Evolutionary conservation across 768 basidiomycete species (phyloP).

Genomic region (Phaffia tasmanica): DNA sequence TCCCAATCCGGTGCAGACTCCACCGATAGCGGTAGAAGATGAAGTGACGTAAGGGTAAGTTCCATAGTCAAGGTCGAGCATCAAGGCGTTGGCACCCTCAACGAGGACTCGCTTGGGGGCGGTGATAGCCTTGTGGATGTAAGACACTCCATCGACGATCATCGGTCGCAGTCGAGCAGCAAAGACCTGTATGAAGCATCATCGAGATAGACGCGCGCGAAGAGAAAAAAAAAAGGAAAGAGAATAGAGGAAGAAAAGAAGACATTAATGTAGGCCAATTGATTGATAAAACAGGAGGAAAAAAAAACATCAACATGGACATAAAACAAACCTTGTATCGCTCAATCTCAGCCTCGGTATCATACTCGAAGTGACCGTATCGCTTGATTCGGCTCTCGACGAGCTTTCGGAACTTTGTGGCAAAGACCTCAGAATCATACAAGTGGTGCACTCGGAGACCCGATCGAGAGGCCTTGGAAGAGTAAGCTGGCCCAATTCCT

Average conservation of each 20-base stretch:
- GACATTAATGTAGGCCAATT: neutral
- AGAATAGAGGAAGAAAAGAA: neutral
- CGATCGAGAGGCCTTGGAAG: slow-evolving; percentile 89
- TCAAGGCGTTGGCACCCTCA: slow-evolving; percentile 94
- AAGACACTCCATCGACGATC: slow-evolving; percentile 77
- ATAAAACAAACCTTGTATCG: slow-evolving; percentile 63
- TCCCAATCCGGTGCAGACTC: slow-evolving; percentile 94
- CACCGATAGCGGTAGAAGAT: slow-evolving; percentile 83
- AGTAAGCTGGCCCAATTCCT: slow-evolving; percentile 98
- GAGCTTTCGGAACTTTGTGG: slow-evolving; percentile 80
- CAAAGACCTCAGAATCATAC: slow-evolving; percentile 70
- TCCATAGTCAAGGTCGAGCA: slow-evolving; percentile 96
- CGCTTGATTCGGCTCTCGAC: slow-evolving; percentile 97
- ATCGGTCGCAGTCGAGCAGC: slow-evolving; percentile 75
- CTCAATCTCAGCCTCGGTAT: slow-evolving; percentile 88
- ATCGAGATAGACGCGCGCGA: neutral
- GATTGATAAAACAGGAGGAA: neutral
- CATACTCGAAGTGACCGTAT: slow-evolving; percentile 95
- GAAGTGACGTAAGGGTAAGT: slow-evolving; percentile 98
- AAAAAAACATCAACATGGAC: too few species aligned
- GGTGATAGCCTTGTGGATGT: slow-evolving; percentile 67
- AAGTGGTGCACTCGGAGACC: slow-evolving; percentile 94
- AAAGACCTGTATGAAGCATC: slow-evolving; percentile 47
- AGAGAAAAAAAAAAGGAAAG: neutral
- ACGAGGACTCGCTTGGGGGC: slow-evolving; percentile 72